phyloP scores from a whole-genome alignment of 2,329 filamentous ascomycete genomes.

The Pseudocercospora musae region DNA sequence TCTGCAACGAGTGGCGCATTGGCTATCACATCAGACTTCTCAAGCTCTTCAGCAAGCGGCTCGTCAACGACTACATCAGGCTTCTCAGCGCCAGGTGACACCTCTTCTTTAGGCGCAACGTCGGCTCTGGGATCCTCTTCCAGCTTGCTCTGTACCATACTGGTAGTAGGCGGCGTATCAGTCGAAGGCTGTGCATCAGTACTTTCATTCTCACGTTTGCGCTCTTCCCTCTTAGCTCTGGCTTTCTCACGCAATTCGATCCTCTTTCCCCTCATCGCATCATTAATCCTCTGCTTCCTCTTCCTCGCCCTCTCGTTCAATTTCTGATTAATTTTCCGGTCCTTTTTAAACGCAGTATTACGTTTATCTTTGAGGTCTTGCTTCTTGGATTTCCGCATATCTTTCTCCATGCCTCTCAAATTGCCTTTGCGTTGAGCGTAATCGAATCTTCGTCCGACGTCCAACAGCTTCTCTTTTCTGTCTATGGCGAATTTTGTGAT shows the following conservation, averaged over 20 bases:
- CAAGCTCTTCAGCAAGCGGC: neutral
- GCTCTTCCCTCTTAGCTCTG: slow-evolving; percentile 4
- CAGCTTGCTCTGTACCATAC: neutral
- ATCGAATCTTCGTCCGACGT: slow-evolving; percentile 68
- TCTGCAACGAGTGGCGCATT: neutral
- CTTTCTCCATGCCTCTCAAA: slow-evolving; percentile 50
- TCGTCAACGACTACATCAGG: neutral
- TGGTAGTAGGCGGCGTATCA: neutral
- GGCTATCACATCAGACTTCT: too few species aligned
- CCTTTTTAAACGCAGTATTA: slow-evolving; percentile 39
- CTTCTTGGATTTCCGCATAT: slow-evolving; percentile 40
- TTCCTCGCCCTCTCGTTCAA: slow-evolving; percentile 33
- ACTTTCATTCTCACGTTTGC: neutral
- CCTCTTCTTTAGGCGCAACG: neutral
- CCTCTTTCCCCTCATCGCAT: slow-evolving; percentile 29
- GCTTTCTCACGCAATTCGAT: slow-evolving; percentile 14
- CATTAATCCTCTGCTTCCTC: slow-evolving; percentile 26
- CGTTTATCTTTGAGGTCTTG: slow-evolving; percentile 34
- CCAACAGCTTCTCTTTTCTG: slow-evolving; percentile 68
- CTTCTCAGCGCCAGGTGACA: neutral
- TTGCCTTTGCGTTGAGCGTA: slow-evolving; percentile 66
- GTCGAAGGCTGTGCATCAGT: slow-evolving; percentile 3
- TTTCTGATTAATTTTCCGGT: slow-evolving; percentile 39
- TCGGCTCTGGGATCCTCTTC: neutral
- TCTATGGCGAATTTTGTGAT: slow-evolving; percentile 62